Conservation (phyloP, 495 filamentous ascomycete species). For the Aspergillus conjunctus region DNA sequence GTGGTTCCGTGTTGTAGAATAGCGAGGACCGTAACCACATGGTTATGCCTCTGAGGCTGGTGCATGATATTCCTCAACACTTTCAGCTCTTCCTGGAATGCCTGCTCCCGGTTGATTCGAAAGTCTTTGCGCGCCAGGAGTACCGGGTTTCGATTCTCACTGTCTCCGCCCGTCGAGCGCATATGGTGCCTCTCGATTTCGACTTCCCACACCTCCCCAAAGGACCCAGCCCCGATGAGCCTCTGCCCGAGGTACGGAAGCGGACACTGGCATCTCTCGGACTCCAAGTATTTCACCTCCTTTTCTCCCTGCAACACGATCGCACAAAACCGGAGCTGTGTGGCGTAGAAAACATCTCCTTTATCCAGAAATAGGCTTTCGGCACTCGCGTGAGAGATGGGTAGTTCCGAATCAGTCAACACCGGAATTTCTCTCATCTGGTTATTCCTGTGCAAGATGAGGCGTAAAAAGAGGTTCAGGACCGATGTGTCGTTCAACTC, state of each 20-base stretch:
- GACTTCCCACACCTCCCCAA: slow-evolving; percentile 24
- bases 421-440: neutral
- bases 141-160: slow-evolving; percentile 8
- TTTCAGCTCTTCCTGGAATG: slow-evolving; percentile 17
- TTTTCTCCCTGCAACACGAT: slow-evolving; percentile 18
- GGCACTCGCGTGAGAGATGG: slow-evolving; percentile 10
- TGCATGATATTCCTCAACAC: slow-evolving; percentile 16
- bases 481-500: neutral
- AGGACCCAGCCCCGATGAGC: slow-evolving; percentile 17
- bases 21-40: slow-evolving; percentile 21
- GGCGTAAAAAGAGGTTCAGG: neutral
- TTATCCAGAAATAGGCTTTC: slow-evolving; percentile 9
- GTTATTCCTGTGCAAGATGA: neutral
- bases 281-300: slow-evolving; percentile 15
- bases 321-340: slow-evolving; percentile 25
- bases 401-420: slow-evolving; percentile 15
- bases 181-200: slow-evolving; percentile 21
- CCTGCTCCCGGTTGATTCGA: slow-evolving; percentile 7
- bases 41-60: slow-evolving; percentile 15
- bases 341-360: slow-evolving; percentile 15
- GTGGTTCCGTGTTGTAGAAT: slow-evolving; percentile 21
- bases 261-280: slow-evolving; percentile 12
- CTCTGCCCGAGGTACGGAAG: slow-evolving; percentile 22
- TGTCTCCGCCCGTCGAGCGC: neutral
- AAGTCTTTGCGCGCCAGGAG: slow-evolving; percentile 26